phyloP scores from a whole-genome alignment of 2,329 filamentous ascomycete genomes.

The Aspergillus texensis region DNA sequence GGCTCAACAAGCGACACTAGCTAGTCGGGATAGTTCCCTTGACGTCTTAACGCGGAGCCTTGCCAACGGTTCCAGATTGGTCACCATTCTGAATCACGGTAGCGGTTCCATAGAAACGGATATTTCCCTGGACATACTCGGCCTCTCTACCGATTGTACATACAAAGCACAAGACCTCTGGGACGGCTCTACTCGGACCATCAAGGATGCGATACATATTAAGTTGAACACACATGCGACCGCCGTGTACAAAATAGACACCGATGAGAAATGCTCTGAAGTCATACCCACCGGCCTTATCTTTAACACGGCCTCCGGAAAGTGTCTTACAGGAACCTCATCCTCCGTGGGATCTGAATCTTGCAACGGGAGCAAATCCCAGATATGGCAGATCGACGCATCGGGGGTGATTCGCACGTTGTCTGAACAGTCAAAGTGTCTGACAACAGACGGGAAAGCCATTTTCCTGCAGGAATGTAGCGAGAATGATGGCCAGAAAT shows the following conservation, averaged over 20 bases:
- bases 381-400: conserved; percentile 46
- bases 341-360: conserved; percentile 35
- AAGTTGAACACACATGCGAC: conserved; percentile 45
- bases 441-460: conserved; percentile 27
- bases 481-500: conserved; percentile 35
- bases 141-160: conserved; percentile 33
- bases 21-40: conserved; percentile 46
- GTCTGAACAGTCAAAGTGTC: conserved; percentile 35
- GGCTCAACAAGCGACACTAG: conserved; percentile 51
- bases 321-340: conserved; percentile 44
- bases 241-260: conserved; percentile 47
- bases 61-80: conserved; percentile 50
- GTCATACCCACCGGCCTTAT: conserved; percentile 52
- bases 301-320: conserved; percentile 52
- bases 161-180: conserved; percentile 48
- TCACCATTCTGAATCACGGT: conserved; percentile 53
- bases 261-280: conserved; percentile 26
- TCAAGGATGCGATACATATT: conserved; percentile 29
- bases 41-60: conserved; percentile 53
- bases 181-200: conserved; percentile 36
- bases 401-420: conserved; percentile 44
- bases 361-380: conserved; percentile 44
- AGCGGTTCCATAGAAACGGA: conserved; percentile 29
- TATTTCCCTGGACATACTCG: conserved; percentile 41
- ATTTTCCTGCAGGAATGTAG: conserved; percentile 22